phyloP scores from a whole-genome alignment of 2,329 filamentous ascomycete species.

The Diaporthe sp. region DNA sequence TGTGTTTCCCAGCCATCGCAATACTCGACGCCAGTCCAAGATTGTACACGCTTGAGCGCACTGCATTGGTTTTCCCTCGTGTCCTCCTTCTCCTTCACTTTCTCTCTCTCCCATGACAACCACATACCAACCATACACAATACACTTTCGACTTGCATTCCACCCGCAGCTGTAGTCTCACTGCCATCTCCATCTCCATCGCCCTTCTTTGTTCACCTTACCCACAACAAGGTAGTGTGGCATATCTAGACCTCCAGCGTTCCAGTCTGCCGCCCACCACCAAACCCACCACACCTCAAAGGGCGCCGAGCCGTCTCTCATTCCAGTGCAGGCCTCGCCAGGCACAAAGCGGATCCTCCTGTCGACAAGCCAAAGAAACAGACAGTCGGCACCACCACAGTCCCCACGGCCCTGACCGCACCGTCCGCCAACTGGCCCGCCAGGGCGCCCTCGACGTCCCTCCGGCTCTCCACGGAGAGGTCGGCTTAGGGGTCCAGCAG shows the following conservation, averaged over 20 bases:
- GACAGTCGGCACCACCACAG: background rate
- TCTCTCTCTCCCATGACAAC: slow-evolving; percentile 12
- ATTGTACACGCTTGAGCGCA: slow-evolving; percentile 28
- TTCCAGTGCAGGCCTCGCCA: slow-evolving; percentile 20
- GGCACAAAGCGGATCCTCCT: background rate
- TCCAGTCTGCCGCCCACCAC: slow-evolving; percentile 13
- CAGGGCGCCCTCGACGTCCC: slow-evolving; percentile 34
- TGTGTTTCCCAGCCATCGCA: slow-evolving; percentile 38
- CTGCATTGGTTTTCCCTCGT: slow-evolving; percentile 28
- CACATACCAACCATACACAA: slow-evolving; percentile 1
- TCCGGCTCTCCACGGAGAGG: slow-evolving; percentile 36
- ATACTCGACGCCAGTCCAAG: slow-evolving; percentile 35
- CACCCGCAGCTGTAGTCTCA: slow-evolving; percentile 31
- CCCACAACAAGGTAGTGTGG: background rate
- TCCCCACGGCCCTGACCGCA: background rate
- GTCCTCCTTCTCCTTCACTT: background rate
- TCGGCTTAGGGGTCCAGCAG: slow-evolving; percentile 28
- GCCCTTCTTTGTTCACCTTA: slow-evolving; percentile 10
- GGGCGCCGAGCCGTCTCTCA: too few relatives aligned
- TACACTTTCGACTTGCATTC: slow-evolving; percentile 30
- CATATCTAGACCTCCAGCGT: slow-evolving; percentile 1
- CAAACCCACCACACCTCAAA: background rate
- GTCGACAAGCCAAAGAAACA: background rate
- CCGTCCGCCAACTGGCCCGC: slow-evolving; percentile 26
- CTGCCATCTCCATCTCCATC: slow-evolving; percentile 18